These are phyloP conservation scores for Haplosporangium sp. DNA, from an alignment of 371 early-diverging fungal species.

Conservation along the genomic window DNA sequence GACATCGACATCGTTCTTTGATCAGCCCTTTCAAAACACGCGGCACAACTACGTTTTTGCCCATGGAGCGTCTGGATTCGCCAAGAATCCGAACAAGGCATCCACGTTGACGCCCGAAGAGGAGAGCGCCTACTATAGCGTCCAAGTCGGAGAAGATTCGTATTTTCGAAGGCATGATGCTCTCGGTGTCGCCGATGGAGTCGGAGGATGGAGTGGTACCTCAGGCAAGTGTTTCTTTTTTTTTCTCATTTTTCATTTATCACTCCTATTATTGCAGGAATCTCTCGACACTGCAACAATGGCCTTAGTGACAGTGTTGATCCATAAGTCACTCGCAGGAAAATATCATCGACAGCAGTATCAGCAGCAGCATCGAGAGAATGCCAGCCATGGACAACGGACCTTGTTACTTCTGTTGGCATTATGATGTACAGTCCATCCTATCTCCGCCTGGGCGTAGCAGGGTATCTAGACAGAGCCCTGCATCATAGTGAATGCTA, in stretches of 20 bases:
- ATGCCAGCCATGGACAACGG: background rate
- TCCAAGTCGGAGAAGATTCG: slow-evolving; percentile 87
- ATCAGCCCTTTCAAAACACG: slow-evolving; percentile 57
- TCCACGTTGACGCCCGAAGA: slow-evolving; percentile 61
- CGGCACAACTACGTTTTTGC: slow-evolving; percentile 71
- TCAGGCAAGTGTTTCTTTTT: slow-evolving; percentile 46
- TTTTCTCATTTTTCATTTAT: slow-evolving; percentile 1
- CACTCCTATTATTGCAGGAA: slow-evolving; percentile 5
- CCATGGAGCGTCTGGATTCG: slow-evolving; percentile 83
- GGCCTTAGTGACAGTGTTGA: too few species aligned
- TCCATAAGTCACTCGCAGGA: too few species aligned
- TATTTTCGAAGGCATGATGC: slow-evolving; percentile 82
- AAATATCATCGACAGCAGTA: too few species aligned
- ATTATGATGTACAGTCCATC: too few species aligned
- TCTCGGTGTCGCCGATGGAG: slow-evolving; percentile 87
- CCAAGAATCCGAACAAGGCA: slow-evolving; percentile 65
- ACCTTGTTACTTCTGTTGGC: background rate
- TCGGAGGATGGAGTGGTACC: slow-evolving; percentile 80
- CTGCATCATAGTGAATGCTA: too few species aligned
- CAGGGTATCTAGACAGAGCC: too few species aligned
- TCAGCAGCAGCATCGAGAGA: too few species aligned
- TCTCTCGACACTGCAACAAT: too few species aligned
- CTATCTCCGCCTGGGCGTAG: too few species aligned
- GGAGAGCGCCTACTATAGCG: slow-evolving; percentile 79
- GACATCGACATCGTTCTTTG: slow-evolving; percentile 41